These are phyloP conservation scores for Aspergillus bridgeri DNA, from an alignment of 495 filamentous ascomycete genomes.

Conservation along the genomic window DNA sequence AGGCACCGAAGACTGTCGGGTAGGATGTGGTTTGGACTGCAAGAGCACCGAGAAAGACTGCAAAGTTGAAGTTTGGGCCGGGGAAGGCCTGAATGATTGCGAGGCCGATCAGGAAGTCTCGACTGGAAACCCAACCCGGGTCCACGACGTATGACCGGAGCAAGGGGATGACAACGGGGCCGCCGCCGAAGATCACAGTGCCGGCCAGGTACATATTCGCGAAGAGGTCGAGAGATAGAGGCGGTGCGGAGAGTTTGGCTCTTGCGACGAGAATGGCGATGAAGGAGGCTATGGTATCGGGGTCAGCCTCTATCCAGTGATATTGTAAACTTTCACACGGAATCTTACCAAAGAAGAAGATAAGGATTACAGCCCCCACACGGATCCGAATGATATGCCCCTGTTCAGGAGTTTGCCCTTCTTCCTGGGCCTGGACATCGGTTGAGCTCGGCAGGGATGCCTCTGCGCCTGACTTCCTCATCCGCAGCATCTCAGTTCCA, in stretches of 20 bases:
- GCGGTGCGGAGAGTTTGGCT: constrained; percentile 36
- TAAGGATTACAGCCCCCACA: constrained; percentile 45
- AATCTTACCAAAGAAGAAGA: constrained; percentile 49
- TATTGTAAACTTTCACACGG: neutral
- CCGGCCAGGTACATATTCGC: constrained; percentile 81
- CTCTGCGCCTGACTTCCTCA: constrained; percentile 1
- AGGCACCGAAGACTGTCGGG: constrained; percentile 52
- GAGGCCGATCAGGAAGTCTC: constrained; percentile 80
- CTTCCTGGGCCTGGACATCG: constrained; percentile 1
- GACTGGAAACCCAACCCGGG: constrained; percentile 73
- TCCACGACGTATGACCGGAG: constrained; percentile 74
- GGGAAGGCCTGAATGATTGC: constrained; percentile 82
- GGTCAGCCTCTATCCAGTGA: neutral
- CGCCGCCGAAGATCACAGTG: constrained; percentile 87
- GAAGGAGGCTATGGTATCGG: constrained; percentile 41
- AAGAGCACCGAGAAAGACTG: constrained; percentile 69
- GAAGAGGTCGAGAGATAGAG: constrained; percentile 62
- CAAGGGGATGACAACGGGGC: constrained; percentile 81
- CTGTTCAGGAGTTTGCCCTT: constrained; percentile 6
- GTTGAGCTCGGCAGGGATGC: neutral
- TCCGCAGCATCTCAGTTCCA: constrained; percentile 2
- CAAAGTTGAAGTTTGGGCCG: constrained; percentile 87
- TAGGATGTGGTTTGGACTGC: constrained; percentile 39
- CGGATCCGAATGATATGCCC: constrained; percentile 24
- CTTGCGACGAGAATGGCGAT: constrained; percentile 59